A percentile compares a stretch with the other conserved stretches of the same genome.
Conservation (phyloP, 441 rosid genomes). For the Jatropha multifida region DNA sequence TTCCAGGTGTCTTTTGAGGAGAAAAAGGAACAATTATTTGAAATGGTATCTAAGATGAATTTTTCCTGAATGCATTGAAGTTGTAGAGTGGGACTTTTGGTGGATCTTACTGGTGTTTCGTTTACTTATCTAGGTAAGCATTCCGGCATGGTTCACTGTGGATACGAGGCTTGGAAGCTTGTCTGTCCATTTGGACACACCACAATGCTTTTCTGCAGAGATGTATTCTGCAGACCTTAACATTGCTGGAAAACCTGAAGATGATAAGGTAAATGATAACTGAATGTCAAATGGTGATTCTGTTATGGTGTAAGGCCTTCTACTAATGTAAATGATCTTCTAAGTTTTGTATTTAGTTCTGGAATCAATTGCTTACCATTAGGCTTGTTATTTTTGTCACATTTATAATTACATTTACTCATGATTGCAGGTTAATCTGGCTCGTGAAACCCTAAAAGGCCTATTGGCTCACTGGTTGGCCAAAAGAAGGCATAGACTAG, state of each 20-base stretch:
- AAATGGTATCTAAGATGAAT: slow-evolving; percentile 61
- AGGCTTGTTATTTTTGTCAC: neutral
- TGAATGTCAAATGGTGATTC: neutral
- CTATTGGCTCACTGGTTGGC: slow-evolving; percentile 85
- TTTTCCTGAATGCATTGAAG: neutral
- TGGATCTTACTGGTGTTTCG: slow-evolving; percentile 23
- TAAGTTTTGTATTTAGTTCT: neutral
- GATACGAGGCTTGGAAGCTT: slow-evolving; percentile 98
- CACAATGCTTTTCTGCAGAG: slow-evolving; percentile 99
- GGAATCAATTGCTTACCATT: neutral
- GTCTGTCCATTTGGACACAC: slow-evolving; percentile 95
- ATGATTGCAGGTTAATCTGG: slow-evolving; percentile 79
- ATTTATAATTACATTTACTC: slow-evolving; percentile 20
- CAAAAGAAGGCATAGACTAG: slow-evolving; percentile 70
- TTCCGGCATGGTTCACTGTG: slow-evolving; percentile 98
- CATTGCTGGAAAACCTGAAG: slow-evolving; percentile 95
- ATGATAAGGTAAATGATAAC: slow-evolving; percentile 74
- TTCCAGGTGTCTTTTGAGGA: slow-evolving; percentile 86
- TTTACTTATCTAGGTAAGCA: slow-evolving; percentile 68
- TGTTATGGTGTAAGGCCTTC: neutral
- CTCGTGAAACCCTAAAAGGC: slow-evolving; percentile 97
- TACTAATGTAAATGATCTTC: neutral
- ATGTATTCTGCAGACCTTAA: slow-evolving; percentile 97
- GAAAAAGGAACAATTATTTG: slow-evolving; percentile 85
- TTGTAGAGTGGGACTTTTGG: slow-evolving; percentile 1